Conservation (phyloP, 139 green algal genomes). For the Chlamydomonas schloesseri region DNA sequence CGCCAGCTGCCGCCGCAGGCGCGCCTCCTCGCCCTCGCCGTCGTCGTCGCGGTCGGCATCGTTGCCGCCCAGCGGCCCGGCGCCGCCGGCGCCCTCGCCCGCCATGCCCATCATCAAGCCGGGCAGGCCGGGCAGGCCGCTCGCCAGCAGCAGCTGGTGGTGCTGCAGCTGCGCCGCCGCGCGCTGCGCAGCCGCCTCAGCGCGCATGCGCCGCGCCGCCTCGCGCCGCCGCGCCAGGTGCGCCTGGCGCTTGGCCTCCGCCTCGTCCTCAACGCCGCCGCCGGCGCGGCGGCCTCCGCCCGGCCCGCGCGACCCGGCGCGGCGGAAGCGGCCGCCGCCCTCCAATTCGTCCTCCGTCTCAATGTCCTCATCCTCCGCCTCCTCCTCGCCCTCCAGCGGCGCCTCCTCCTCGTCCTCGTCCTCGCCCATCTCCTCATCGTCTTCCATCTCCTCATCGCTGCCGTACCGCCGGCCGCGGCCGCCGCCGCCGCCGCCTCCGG, state of each 20-base stretch:
- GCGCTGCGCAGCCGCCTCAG: slow-evolving; percentile 25
- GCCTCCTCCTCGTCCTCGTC: not conserved
- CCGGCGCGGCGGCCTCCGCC: too few relatives aligned
- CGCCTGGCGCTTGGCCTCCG: slow-evolving; percentile 36
- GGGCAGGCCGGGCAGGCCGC: too few relatives aligned
- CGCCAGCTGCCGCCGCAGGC: too few relatives aligned
- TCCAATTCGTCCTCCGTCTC: not conserved
- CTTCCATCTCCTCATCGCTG: not conserved
- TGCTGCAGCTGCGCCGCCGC: not conserved
- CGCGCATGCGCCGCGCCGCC: not conserved
- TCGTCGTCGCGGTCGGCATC: slow-evolving; percentile 4
- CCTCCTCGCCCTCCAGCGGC: not conserved
- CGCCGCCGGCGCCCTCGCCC: not conserved
- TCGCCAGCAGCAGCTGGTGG: not conserved
- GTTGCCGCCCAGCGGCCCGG: not conserved
- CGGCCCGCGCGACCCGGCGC: not conserved
- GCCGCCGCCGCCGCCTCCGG: not conserved
- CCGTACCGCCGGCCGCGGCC: not conserved
- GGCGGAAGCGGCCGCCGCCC: not conserved
- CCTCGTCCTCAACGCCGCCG: not conserved
- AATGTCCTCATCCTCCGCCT: not conserved
- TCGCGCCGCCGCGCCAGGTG: slow-evolving; percentile 12
- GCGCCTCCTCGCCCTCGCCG: not conserved
- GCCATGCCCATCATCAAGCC: too few relatives aligned
- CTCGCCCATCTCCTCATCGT: not conserved